Evolutionary conservation across 1,284 basidiomycete species (phyloP).

Genomic region (Gomphus sp.): DNA sequence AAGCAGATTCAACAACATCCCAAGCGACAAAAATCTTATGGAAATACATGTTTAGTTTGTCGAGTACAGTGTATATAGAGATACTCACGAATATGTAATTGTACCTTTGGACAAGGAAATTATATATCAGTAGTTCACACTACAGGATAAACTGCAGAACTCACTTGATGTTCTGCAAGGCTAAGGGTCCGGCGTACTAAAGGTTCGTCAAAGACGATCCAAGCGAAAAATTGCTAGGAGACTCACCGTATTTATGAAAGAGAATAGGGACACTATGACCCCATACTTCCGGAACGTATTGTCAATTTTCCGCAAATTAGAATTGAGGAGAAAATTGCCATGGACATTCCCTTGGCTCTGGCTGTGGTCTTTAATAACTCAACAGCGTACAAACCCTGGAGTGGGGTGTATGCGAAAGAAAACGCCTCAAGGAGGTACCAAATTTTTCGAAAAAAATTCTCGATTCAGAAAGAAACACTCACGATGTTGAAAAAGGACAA

Average conservation of each 20-base stretch:
- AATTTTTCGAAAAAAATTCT: background rate
- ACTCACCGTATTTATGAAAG: constrained; percentile 35
- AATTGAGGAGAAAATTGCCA: constrained; percentile 17
- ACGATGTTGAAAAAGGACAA: constrained; percentile 43
- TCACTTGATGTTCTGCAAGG: constrained; percentile 33
- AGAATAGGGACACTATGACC: constrained; percentile 37
- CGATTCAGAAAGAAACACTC: background rate
- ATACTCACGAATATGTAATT: constrained; percentile 8
- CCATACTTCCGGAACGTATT: constrained; percentile 12
- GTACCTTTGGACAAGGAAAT: background rate
- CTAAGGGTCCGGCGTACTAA: constrained; percentile 37
- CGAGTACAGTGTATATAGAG: background rate
- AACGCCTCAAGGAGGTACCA: constrained; percentile 4
- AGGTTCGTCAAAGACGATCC: background rate
- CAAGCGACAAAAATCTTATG: constrained; percentile 22
- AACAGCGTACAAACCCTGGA: constrained; percentile 47
- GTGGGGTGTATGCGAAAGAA: constrained; percentile 30
- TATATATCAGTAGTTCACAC: background rate
- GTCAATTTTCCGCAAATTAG: constrained; percentile 16
- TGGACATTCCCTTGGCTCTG: constrained; percentile 49
- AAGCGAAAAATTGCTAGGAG: background rate
- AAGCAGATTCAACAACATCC: constrained; percentile 23
- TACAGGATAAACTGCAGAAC: background rate
- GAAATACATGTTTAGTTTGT: background rate
- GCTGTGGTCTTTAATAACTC: constrained; percentile 48